Percentiles rank a stretch among this genome's conserved stretches.
Evolutionary conservation across 306 rosid genomes (phyloP).

Genomic region (Arachis stenosperma): DNA sequence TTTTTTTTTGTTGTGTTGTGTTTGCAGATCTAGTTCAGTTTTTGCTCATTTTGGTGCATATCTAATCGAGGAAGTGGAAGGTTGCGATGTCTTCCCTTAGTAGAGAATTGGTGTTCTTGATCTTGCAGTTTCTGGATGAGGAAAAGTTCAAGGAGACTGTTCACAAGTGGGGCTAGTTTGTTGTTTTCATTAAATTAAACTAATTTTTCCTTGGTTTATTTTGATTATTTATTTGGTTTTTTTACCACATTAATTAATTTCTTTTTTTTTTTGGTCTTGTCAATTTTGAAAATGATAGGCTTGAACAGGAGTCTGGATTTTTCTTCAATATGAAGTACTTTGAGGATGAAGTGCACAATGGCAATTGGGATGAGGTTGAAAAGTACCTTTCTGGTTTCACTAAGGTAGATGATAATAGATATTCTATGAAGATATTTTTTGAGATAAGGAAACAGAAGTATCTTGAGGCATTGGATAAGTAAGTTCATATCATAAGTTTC

Average conservation of each 20-base stretch:
- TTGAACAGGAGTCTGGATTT: slow-evolving; percentile 98
- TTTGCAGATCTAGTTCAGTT: slow-evolving; percentile 77
- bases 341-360: slow-evolving; percentile 97
- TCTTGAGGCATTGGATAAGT: slow-evolving; percentile 97
- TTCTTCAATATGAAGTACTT: slow-evolving; percentile 97
- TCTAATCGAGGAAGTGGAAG: slow-evolving; percentile 51
- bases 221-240: slow-evolving; percentile 24
- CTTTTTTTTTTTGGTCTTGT: slow-evolving; percentile 11
- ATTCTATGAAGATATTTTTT: slow-evolving; percentile 97
- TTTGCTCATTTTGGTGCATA: slow-evolving; percentile 48
- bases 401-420: slow-evolving; percentile 95
- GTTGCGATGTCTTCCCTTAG: slow-evolving; percentile 91
- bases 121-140: slow-evolving; percentile 98
- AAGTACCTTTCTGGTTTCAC: slow-evolving; percentile 97
- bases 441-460: slow-evolving; percentile 99
- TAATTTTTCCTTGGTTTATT: slow-evolving; percentile 8
- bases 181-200: slow-evolving; percentile 11
- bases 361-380: slow-evolving; percentile 99
- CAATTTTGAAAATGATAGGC: slow-evolving; percentile 52
- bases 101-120: slow-evolving; percentile 98
- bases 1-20: slow-evolving; percentile 13
- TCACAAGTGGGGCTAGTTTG: slow-evolving; percentile 75
- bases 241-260: slow-evolving; percentile 42
- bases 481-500: slow-evolving; percentile 40
- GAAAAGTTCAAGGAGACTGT: slow-evolving; percentile 99